A percentile compares a stretch with the other conserved stretches of the same genome.
phyloP scores from a whole-genome alignment of 2,329 filamentous ascomycete genomes.

The Penicillium sclerotiorum region DNA sequence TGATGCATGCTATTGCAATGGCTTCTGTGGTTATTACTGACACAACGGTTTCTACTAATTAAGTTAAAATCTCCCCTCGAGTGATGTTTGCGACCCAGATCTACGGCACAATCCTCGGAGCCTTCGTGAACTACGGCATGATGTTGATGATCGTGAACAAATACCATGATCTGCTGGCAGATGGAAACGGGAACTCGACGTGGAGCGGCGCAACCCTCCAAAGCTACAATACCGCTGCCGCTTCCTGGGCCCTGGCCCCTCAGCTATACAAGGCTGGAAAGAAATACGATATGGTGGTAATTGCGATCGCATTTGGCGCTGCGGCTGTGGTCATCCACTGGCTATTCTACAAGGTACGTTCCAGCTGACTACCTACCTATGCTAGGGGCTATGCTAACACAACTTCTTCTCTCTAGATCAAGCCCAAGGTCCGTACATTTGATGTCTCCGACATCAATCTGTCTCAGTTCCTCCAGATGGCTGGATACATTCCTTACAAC shows the following conservation, averaged over 20 bases:
- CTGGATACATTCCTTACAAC: conserved; percentile 60
- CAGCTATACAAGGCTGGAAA: conserved; percentile 55
- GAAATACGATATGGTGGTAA: conserved; percentile 47
- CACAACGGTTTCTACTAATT: neutral
- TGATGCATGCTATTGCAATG: too few relatives aligned
- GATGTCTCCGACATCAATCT: conserved; percentile 52
- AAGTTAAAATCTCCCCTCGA: conserved; percentile 55
- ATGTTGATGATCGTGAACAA: conserved; percentile 58
- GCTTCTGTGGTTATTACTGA: too few relatives aligned
- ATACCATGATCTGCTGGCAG: conserved; percentile 52
- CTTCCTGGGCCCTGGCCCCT: conserved; percentile 52
- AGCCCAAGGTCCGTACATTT: conserved; percentile 51
- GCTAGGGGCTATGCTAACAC: too few relatives aligned
- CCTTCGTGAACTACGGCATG: conserved; percentile 57
- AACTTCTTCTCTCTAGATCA: conserved; percentile 38
- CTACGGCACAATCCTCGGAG: conserved; percentile 59
- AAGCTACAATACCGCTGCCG: conserved; percentile 39
- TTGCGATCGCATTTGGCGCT: conserved; percentile 54
- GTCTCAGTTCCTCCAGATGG: conserved; percentile 58
- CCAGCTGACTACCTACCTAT: too few relatives aligned
- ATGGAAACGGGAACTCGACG: conserved; percentile 51
- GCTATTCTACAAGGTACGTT: conserved; percentile 13
- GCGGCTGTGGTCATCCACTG: conserved; percentile 18
- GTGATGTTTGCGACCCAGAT: conserved; percentile 61
- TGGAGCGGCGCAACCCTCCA: conserved; percentile 60